phyloP scores from a whole-genome alignment of 1,139 yeast species.

The Scheffersomyces parashehatae region DNA sequence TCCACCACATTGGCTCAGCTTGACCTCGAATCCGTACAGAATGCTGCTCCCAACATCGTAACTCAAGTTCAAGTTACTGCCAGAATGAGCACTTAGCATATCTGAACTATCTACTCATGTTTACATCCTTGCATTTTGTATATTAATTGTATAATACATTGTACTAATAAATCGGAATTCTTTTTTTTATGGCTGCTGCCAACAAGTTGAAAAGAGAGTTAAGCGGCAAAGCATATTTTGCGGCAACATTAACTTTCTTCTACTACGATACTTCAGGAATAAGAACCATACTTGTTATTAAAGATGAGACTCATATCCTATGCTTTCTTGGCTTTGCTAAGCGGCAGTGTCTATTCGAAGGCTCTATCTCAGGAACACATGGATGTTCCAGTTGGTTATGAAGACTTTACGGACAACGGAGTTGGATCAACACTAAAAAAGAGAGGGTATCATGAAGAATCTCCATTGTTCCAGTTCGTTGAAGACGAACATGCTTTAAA shows the following conservation, averaged over 20 bases:
- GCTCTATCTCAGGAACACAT: no score
- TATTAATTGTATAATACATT: neutral
- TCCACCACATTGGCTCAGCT: constrained; percentile 35
- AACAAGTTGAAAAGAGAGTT: no score
- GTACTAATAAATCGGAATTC: neutral
- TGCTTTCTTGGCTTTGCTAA: no score
- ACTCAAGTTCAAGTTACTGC: constrained; percentile 51
- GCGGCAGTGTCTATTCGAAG: no score
- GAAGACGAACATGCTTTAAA: constrained; percentile 29
- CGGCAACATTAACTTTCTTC: no score
- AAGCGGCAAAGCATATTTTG: no score
- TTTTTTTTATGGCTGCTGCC: no score
- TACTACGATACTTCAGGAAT: no score
- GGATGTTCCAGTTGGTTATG: no score
- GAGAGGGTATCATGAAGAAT: constrained; percentile 38
- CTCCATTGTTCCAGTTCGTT: constrained; percentile 26
- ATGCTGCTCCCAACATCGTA: constrained; percentile 42
- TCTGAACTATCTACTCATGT: neutral
- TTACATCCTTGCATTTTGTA: neutral
- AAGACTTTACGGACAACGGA: no score
- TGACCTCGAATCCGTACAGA: constrained; percentile 28
- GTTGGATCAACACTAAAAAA: constrained; percentile 14
- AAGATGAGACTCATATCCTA: no score
- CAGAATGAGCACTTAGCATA: constrained; percentile 35
- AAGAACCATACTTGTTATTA: no score